These are phyloP conservation scores for Aureobasidium uvarum DNA, from an alignment of 2,329 filamentous ascomycete genomes.

Conservation along the genomic window DNA sequence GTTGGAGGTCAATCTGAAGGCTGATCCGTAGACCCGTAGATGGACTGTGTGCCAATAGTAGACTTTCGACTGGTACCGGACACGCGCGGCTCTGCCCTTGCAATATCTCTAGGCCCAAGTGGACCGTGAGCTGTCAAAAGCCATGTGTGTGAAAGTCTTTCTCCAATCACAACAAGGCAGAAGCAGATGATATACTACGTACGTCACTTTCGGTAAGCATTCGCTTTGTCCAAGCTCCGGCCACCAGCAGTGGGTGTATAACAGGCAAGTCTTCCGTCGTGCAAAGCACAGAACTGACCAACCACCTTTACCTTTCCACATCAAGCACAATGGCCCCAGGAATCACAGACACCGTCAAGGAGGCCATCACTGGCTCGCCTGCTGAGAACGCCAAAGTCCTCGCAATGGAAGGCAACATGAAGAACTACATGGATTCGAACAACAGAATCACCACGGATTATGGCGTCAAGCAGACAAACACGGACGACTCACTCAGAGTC, in stretches of 20 bases:
- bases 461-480: slow-evolving; percentile 69
- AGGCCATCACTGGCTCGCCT: slow-evolving; percentile 37
- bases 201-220: slow-evolving; percentile 14
- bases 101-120: neutral
- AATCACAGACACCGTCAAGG: slow-evolving; percentile 29
- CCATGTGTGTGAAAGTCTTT: neutral
- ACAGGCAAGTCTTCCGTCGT: neutral
- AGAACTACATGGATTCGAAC: slow-evolving; percentile 56
- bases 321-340: slow-evolving; percentile 20
- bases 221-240: slow-evolving; percentile 5
- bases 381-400: slow-evolving; percentile 53
- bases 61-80: neutral
- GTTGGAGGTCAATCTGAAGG: neutral
- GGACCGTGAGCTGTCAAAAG: slow-evolving; percentile 1
- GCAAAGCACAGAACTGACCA: neutral
- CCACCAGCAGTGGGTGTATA: neutral
- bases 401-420: slow-evolving; percentile 60
- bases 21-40: neutral
- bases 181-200: neutral
- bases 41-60: neutral
- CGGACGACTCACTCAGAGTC: slow-evolving; percentile 74
- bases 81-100: slow-evolving; percentile 4
- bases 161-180: neutral
- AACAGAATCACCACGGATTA: slow-evolving; percentile 71
- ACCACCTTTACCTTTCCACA: neutral